Base-by-base conservation (phyloP, 345 rosid genomes). In the Corchorus olitorius region DNA sequence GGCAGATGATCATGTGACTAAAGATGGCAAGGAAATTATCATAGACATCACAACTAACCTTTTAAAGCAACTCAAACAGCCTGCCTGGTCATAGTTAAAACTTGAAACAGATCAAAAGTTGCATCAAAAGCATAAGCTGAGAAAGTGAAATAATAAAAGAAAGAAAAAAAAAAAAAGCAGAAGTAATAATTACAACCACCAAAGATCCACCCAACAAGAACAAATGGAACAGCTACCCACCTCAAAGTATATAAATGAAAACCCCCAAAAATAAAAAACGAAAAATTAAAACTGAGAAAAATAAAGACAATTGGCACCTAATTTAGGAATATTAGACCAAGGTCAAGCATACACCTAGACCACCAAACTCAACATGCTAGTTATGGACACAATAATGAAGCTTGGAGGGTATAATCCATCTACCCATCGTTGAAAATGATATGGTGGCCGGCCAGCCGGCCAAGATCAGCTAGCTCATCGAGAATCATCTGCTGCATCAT, bases 181-280 rank as follows among this genome's bases (percentile, higher is more conserved):
- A 78, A 67, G 75, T 80, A 75, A 87, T 87, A 86, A 86, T 84
- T 85, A 88, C 87, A 83, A 75, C 79, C 79, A 82, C 83, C 88
- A 75, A 46, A 46, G 61, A 41, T 77, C 81, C 86, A 79, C 84
- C 87, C 79, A 83, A 81, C 87, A 82, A 70, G 78, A 80, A 77
- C 81, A 86, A 64, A 79, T 62, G 22, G 55, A 78, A 78, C 80
- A 81, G 71, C 66, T 62, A 59, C 68, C 77, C 80, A 78, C 82
- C 78, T 76, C 79, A 48, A 76, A 66, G 76, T 73, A 70, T 80
- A 45, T 80, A 45, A 33, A 77, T 75, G 73, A 48, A 58, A 65
- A 20, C 43, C 43, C 43, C 4, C 4, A 39, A 39, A 39, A 6
- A 39, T 1, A 4, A 39, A 20, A 13, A 35, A 55, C 63, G 19